Percentiles rank a stretch among this genome's conserved stretches.
These are phyloP conservation scores for Aspergillus niger DNA, from an alignment of 2,329 filamentous ascomycete genomes.

Conservation along the genomic window DNA sequence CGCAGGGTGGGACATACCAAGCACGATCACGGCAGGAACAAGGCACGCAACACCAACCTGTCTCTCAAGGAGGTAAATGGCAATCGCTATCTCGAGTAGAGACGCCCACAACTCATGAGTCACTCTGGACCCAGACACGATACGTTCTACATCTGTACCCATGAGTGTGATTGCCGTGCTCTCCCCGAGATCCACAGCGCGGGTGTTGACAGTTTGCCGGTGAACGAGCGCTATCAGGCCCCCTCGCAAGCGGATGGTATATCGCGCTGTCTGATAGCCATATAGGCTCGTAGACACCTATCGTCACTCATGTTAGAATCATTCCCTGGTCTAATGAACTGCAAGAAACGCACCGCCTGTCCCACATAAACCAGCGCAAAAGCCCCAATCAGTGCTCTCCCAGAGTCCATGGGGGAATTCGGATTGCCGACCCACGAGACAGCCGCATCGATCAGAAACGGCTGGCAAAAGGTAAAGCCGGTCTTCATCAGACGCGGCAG, in stretches of 20 bases:
- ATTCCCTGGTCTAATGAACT: no score
- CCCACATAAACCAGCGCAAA: conserved; percentile 35
- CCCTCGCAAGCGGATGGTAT: conserved; percentile 32
- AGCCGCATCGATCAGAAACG: conserved; percentile 32
- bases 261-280: conserved; percentile 31
- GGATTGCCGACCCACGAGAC: conserved; percentile 17
- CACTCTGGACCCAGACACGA: conserved; percentile 25
- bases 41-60: conserved; percentile 38
- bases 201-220: conserved; percentile 43
- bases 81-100: conserved; percentile 41
- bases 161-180: conserved; percentile 48
- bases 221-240: conserved; percentile 48
- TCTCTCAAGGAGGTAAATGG: conserved; percentile 35
- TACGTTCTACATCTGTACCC: conserved; percentile 46
- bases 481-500: conserved; percentile 22
- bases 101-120: conserved; percentile 40
- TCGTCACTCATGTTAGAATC: not conserved
- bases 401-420: conserved; percentile 16
- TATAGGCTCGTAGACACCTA: conserved; percentile 28
- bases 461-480: conserved; percentile 31
- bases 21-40: conserved; percentile 35
- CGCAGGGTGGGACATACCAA: conserved; percentile 22
- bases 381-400: conserved; percentile 36
- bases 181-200: conserved; percentile 34
- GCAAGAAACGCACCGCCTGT: conserved; percentile 26